Percentiles rank a stretch among this genome's conserved stretches.
Evolutionary conservation across 2,329 filamentous ascomycete genomes (phyloP).

Genomic region (Xenoacremonium recifei): DNA sequence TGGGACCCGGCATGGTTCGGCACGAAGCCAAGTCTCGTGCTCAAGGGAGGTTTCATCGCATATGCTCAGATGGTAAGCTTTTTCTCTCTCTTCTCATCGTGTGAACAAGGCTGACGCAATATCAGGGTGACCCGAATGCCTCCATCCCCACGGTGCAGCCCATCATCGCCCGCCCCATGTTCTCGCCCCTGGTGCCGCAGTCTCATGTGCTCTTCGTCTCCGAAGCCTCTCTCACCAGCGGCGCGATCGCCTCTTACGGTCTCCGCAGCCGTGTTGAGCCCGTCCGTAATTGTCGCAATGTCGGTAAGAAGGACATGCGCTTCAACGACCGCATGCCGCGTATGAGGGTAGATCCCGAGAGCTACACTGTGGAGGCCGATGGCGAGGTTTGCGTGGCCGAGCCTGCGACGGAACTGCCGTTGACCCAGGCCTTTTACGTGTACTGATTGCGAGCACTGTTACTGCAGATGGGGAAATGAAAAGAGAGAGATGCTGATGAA

Average conservation of each 20-base stretch:
- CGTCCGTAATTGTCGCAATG: constrained; percentile 70
- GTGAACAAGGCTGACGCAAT: constrained; percentile 5
- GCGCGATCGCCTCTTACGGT: constrained; percentile 68
- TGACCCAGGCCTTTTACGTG: constrained; percentile 76
- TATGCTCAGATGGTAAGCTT: constrained; percentile 75
- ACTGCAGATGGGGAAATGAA: background rate
- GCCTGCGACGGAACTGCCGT: constrained; percentile 67
- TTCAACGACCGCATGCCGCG: constrained; percentile 79
- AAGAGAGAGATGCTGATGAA: background rate
- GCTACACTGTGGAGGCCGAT: constrained; percentile 84
- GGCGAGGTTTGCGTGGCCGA: constrained; percentile 71
- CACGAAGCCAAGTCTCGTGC: constrained; percentile 74
- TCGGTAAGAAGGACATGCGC: constrained; percentile 87
- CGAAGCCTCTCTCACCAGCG: constrained; percentile 64
- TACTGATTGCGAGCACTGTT: constrained; percentile 49
- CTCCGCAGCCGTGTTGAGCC: constrained; percentile 78
- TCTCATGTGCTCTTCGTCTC: constrained; percentile 84
- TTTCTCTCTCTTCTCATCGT: background rate
- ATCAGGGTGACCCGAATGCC: constrained; percentile 73
- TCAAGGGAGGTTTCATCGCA: constrained; percentile 87
- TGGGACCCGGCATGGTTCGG: constrained; percentile 88
- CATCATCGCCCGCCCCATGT: constrained; percentile 82
- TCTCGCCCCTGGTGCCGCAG: constrained; percentile 68
- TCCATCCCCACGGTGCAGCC: constrained; percentile 89
- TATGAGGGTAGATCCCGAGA: constrained; percentile 92